Evolutionary conservation across 1,284 basidiomycete species (phyloP), one percentile per base, ranked within the genome.

Genomic region (Pseudozyma sp.): DNA sequence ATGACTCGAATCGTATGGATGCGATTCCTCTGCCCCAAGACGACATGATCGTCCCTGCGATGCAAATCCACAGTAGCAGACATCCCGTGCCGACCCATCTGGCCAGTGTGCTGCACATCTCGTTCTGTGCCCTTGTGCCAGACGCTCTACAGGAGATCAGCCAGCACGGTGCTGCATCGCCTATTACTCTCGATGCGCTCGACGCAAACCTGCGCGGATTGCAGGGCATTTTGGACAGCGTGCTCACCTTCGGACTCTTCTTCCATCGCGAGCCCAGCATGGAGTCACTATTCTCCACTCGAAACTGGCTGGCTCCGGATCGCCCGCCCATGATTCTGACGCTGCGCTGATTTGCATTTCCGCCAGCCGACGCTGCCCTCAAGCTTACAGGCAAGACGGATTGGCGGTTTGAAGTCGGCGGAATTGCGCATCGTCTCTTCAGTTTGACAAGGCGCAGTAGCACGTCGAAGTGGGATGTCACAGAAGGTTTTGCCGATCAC

Each of bases 31-130:
- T 74, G 52, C 71, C 71, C 13, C 71, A 69, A 40, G 66, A 65
- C 42, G 71, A 74, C 51, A 65, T 74, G 71, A 57, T 74, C 51
- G 71, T 74, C 34, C 66, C 71, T 42, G 54, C 71, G 8, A n/a
- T 74, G 59, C 71, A 74, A 55, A 69, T 74, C 36, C 71, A 74
- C 45, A 66, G 59, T 54, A 74, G 71, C 48, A 66, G 71, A 34
- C 71, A 74, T 59, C 71, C 71, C 9, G 66, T 74, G 8, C 71
- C 66, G 8, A 69, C 61, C 4, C 59, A 69, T 38, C 52, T 74
- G 40, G 71, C 71, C 13, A 49, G 49, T 38, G 54, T 43, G 34
- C 40, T 74, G 42, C 71, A 74, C 56, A 58, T 69, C 55, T 65
- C 71, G 38, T 74, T 74, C 49, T 74, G 71, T 39, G 71, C 71